Base-by-base conservation (phyloP, 2,329 filamentous ascomycete species). In the Cytospora piceae region DNA sequence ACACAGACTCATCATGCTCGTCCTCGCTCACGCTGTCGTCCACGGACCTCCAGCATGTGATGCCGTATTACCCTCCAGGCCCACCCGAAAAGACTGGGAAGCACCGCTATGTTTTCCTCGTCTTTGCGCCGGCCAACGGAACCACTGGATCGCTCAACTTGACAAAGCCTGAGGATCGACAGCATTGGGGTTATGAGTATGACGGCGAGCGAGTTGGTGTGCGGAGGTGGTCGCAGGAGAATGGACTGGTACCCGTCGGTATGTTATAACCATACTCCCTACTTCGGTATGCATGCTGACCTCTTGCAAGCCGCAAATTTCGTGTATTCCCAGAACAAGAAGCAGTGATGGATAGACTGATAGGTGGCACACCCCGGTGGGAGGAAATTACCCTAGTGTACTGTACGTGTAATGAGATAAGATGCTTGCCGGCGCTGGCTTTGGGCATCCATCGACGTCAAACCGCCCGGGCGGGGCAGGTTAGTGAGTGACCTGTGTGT, bases 81-180 rank as follows among this genome's bases (percentile, higher is more conserved):
- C 79, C 80, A 2, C 80, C 79, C 0, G 70, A 74, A 34, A 76
- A 76, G 70, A 81, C 79, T 0, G 78, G 78, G 7, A 78, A 77
- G 66, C 79, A 82, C 51, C 73, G 80, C 60, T 82, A 81, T 65
- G 78, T 81, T 20, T 76, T 82, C 39, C 61, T 81, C 3, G 72
- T 77, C 0, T 79, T 80, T 55, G 74, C 72, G 1, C 74, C 78
- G 0, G 74, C 72, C 49, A 80, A 80, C 62, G 78, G 78, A 1
- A 79, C 78, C 4, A 75, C 74, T 4, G 75, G 75, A 27, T 61
- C 69, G 27, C 65, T 80, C 58, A 67, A 76, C 49, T 58, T 78
- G 59, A 75, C 70, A 5, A 76, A 76, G 69, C 79, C 78, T 0
- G 68, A 49, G 3, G 76, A 75, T 15, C 73, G 79, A 55, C 73